Evolutionary conservation across 2,329 filamentous ascomycete species (phyloP).

Genomic region (Biscogniauxia mediterranea): DNA sequence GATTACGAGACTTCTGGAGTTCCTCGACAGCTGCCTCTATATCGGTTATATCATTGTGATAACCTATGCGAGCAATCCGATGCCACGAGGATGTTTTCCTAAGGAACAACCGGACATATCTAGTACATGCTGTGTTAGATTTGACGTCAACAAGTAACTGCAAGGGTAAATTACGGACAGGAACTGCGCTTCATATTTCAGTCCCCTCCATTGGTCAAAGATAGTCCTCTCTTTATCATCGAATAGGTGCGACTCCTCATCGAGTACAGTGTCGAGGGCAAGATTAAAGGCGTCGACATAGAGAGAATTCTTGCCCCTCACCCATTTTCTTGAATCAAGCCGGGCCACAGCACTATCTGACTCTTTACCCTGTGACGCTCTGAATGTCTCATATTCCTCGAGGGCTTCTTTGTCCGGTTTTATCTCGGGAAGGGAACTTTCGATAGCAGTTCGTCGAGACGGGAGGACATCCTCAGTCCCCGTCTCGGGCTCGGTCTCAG

Average conservation of each 20-base stretch:
- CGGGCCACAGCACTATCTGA: constrained; percentile 51
- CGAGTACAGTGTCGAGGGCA: constrained; percentile 82
- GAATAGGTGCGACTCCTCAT: constrained; percentile 87
- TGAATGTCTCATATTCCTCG: constrained; percentile 72
- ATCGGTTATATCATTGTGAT: constrained; percentile 80
- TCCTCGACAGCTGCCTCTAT: constrained; percentile 62
- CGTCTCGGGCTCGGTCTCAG: constrained; percentile 34
- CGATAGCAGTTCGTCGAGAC: constrained; percentile 59
- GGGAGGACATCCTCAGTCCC: constrained; percentile 30
- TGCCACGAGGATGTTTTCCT: constrained; percentile 93
- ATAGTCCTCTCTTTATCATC: constrained; percentile 73
- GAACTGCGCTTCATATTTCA: constrained; percentile 87
- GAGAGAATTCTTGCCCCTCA: constrained; percentile 78
- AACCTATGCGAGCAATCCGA: constrained; percentile 72
- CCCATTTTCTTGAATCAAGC: constrained; percentile 57
- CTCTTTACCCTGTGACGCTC: constrained; percentile 52
- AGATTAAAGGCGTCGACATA: constrained; percentile 98
- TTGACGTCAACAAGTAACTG: not conserved
- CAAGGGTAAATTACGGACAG: constrained; percentile 54
- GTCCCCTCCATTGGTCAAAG: constrained; percentile 70
- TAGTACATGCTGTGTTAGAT: constrained; percentile 35
- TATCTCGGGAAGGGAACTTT: constrained; percentile 68
- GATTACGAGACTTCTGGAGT: constrained; percentile 56
- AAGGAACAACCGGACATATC: constrained; percentile 89
- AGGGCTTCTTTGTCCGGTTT: constrained; percentile 70